Conservation (phyloP, 2,329 filamentous ascomycete genomes). For the Keithomyces neogunnii region DNA sequence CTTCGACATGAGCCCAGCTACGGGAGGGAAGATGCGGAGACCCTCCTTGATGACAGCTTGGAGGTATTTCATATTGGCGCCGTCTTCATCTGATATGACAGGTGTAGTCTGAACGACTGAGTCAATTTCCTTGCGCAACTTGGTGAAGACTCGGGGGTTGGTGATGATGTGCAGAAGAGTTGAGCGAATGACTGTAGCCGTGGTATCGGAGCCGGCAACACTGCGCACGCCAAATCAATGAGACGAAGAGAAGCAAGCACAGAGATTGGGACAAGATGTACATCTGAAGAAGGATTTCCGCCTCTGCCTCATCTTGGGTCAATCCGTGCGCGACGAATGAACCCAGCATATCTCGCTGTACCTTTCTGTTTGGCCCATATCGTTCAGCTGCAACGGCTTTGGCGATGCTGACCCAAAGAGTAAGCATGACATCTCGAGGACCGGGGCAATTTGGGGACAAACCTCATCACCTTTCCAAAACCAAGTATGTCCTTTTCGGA, state of each 20-base stretch:
- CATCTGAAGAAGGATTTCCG: constrained; percentile 32
- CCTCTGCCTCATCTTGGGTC: constrained; percentile 27
- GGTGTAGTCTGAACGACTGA: constrained; percentile 5
- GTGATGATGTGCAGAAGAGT: constrained; percentile 43
- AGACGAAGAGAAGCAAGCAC: not conserved
- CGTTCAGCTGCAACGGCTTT: constrained; percentile 36
- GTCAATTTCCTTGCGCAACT: constrained; percentile 27
- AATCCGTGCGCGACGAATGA: constrained; percentile 30
- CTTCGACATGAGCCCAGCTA: constrained; percentile 15
- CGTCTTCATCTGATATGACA: constrained; percentile 22
- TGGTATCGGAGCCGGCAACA: constrained; percentile 43
- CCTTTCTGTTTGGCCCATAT: constrained; percentile 31
- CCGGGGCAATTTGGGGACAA: constrained; percentile 13
- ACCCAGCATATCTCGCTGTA: constrained; percentile 41
- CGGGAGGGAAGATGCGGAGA: constrained; percentile 27
- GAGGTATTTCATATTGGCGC: constrained; percentile 30
- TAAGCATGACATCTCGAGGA: not conserved
- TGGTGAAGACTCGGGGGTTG: constrained; percentile 34
- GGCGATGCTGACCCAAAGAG: constrained; percentile 23
- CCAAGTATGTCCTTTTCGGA: constrained; percentile 26
- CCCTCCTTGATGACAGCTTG: constrained; percentile 42
- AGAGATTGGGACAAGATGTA: constrained; percentile 4
- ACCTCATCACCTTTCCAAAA: constrained; percentile 34
- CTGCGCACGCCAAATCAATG: not conserved
- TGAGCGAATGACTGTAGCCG: constrained; percentile 43